A percentile compares a stretch with the other conserved stretches of the same genome.
phyloP scores from a whole-genome alignment of 257 asterid species.

The Mentha longifolia region DNA sequence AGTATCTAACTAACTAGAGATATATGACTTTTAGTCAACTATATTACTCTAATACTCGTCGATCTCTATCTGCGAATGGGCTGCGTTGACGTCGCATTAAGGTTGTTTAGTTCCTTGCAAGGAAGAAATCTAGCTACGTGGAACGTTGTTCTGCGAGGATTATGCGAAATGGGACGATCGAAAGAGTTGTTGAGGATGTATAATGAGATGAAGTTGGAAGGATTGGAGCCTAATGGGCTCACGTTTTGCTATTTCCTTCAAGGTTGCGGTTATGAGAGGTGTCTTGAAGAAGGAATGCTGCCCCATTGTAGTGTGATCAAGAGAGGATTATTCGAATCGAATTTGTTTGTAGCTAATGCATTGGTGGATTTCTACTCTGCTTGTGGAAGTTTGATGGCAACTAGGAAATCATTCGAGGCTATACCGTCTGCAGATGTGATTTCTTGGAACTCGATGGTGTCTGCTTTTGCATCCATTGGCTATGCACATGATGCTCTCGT shows the following conservation, averaged over 20 bases:
- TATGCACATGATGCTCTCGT: conserved; percentile 44
- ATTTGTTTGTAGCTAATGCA: conserved; percentile 59
- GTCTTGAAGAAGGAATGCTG: conserved; percentile 54
- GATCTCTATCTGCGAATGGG: conserved; percentile 65
- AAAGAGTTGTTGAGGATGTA: conserved; percentile 46
- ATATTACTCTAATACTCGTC: no score
- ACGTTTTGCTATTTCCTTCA: conserved; percentile 59
- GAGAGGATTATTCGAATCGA: conserved; percentile 51
- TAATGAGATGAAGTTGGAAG: conserved; percentile 48
- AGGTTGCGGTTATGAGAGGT: conserved; percentile 52
- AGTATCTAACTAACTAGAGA: no score
- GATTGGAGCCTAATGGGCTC: conserved; percentile 58
- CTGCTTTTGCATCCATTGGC: conserved; percentile 52
- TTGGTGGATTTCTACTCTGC: conserved; percentile 75
- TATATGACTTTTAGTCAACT: no score
- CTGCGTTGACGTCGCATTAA: conserved; percentile 39
- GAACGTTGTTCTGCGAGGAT: conserved; percentile 59
- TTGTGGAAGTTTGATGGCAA: conserved; percentile 51
- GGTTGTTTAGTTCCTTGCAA: conserved; percentile 49
- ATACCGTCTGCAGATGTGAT: conserved; percentile 53
- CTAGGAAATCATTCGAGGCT: conserved; percentile 45
- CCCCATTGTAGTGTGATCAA: conserved; percentile 61
- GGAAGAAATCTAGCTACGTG: conserved; percentile 64
- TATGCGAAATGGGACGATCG: conserved; percentile 47
- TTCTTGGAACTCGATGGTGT: conserved; percentile 73